Base-by-base conservation (phyloP, 2,329 filamentous ascomycete genomes). In the Lomentospora prolificans region DNA sequence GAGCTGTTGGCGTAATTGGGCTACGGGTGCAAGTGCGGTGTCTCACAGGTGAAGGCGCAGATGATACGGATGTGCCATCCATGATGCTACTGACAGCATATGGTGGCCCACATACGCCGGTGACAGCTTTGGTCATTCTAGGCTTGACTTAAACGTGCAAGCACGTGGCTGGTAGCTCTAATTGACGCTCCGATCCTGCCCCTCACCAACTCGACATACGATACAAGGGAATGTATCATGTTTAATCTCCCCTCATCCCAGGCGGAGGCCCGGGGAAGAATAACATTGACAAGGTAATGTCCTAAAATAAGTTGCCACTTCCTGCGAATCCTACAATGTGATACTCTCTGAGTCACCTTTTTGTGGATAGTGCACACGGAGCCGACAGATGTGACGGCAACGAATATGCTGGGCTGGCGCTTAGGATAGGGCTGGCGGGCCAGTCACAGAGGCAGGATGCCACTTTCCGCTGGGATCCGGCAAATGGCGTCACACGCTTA, bases 401-500 rank as follows among this genome's bases (percentile, higher is more conserved):
- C 22, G 44, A 22, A 22, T 48, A 17, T 17, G 36, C n/a, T 41
- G 36, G 36, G 36, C 36, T 41, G 44, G 44, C 44, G 44, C 44
- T 48, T 48, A 48, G 44, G 12, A 48, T 25, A 48, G 44, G 44
- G 44, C 44, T 48, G 44, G 22, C 22, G 44, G 41, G 44, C 44
- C 44, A 48, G 19, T 48, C 44, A 48, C 10, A 19, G 22, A 5
- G 44, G 12, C 17, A 25, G 44, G 10, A 48, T 22, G 17, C 44
- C 22, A 25, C 44, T 22, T 19, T 25, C 44, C 44, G 44, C 44
- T 22, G 22, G 22, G 44, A 12, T 3, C 22, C 44, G 44, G 44
- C 17, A 48, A 48, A 48, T 48, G 44, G 44, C 44, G 44, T 48
- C 44, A 48, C 44, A 48, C 44, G 6, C 44, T 17, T 48, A n/a